Evolutionary conservation across 352 stramenopile genomes (phyloP).

Genomic region (Globisporangium abappressorium): DNA sequence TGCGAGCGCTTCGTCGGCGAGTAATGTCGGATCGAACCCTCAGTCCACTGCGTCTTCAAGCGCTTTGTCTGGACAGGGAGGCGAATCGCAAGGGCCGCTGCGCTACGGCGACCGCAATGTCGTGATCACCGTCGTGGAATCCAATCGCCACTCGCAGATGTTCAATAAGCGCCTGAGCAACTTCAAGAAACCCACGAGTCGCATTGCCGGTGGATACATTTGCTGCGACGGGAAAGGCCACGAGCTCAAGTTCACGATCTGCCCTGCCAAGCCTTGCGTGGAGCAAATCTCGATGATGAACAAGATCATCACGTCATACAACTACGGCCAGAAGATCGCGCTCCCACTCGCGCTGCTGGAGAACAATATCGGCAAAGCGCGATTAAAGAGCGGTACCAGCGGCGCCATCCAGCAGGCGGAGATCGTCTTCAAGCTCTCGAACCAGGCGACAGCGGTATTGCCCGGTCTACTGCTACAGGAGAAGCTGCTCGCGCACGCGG

Average conservation of each 20-base stretch:
- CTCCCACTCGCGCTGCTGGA: constrained; percentile 63
- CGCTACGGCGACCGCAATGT: constrained; percentile 73
- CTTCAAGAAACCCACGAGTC: constrained; percentile 84
- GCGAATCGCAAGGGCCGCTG: constrained; percentile 29
- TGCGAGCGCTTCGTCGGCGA: constrained; percentile 13
- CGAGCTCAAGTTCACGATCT: constrained; percentile 66
- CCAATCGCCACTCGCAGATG: constrained; percentile 80
- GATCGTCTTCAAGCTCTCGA: constrained; percentile 73
- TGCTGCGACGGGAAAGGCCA: constrained; percentile 84
- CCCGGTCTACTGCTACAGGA: constrained; percentile 45
- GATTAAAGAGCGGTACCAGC: constrained; percentile 9
- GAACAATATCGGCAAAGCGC: constrained; percentile 28
- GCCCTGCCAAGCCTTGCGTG: constrained; percentile 56
- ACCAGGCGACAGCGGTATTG: constrained; percentile 47
- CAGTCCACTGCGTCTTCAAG: constrained; percentile 13
- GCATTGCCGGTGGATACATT: constrained; percentile 79
- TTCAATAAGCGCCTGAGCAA: constrained; percentile 85
- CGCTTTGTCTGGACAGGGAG: background rate
- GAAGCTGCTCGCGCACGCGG: constrained; percentile 54
- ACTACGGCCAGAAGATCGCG: constrained; percentile 84
- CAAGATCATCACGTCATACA: constrained; percentile 81
- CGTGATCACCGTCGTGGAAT: constrained; percentile 69
- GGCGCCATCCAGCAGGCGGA: constrained; percentile 32
- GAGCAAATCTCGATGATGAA: constrained; percentile 84
- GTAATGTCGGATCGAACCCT: constrained; percentile 2